Conservation (phyloP, 129 eudicot genomes). For the Lactuca saligna region DNA sequence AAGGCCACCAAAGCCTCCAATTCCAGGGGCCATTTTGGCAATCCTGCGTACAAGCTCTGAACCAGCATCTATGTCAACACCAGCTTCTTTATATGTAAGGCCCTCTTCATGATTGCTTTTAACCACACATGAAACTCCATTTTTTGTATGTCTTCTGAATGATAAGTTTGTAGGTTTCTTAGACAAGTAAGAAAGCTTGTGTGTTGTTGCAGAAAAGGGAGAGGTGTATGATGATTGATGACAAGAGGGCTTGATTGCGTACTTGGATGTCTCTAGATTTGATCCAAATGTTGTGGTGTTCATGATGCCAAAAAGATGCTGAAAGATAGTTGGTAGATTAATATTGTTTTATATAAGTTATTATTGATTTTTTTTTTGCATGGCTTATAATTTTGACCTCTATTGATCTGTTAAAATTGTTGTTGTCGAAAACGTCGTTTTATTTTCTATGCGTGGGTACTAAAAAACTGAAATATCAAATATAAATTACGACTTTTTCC, state of each 20-base stretch:
- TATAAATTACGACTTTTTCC: no score
- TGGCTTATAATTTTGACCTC: no score
- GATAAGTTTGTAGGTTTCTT: slow-evolving; percentile 27
- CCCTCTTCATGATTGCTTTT: slow-evolving; percentile 24
- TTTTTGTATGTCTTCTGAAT: slow-evolving; percentile 22
- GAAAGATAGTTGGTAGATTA: slow-evolving; percentile 6
- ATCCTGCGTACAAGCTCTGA: slow-evolving; percentile 89
- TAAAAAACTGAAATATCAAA: no score
- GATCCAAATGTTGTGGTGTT: slow-evolving; percentile 36
- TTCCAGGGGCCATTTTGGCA: slow-evolving; percentile 97
- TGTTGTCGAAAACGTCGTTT: no score
- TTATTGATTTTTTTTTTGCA: background rate
- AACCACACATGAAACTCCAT: slow-evolving; percentile 33
- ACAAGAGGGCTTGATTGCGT: slow-evolving; percentile 23
- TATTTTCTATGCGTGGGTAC: no score
- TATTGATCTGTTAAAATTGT: no score
- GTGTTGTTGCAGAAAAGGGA: slow-evolving; percentile 8
- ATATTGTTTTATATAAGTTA: background rate
- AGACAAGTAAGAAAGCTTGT: slow-evolving; percentile 27
- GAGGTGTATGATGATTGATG: slow-evolving; percentile 4
- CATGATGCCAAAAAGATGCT: slow-evolving; percentile 31
- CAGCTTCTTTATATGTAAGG: slow-evolving; percentile 88
- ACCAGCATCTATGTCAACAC: slow-evolving; percentile 98
- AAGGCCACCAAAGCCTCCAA: slow-evolving; percentile 94
- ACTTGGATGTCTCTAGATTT: slow-evolving; percentile 38